Conservation (phyloP, 352 stramenopile genomes). For the Phytophthora syringae region DNA sequence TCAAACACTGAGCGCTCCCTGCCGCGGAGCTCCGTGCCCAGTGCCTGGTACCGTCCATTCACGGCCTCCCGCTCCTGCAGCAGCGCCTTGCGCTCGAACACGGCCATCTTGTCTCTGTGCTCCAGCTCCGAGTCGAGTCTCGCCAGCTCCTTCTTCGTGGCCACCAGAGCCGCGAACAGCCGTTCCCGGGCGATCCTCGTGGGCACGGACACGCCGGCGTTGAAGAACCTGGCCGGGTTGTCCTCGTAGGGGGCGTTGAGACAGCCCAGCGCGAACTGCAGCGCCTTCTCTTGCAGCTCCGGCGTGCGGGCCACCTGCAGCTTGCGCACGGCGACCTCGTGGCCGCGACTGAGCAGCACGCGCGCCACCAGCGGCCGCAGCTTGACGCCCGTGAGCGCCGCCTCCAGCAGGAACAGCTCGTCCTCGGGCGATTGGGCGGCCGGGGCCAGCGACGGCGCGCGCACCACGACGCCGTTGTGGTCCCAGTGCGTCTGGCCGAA, state of each 20-base stretch:
- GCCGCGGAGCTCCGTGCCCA: constrained; percentile 62
- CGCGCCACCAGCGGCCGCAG: constrained; percentile 81
- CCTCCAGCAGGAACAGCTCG: constrained; percentile 78
- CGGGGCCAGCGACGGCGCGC: constrained; percentile 37
- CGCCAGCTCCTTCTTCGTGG: constrained; percentile 68
- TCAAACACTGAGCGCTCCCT: constrained; percentile 84
- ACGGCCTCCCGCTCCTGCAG: constrained; percentile 54
- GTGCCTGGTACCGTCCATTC: constrained; percentile 57
- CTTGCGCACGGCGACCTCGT: constrained; percentile 75
- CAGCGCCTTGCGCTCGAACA: constrained; percentile 80
- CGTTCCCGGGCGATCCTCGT: constrained; percentile 74
- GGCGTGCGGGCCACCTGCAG: constrained; percentile 70
- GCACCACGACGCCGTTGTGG: constrained; percentile 85
- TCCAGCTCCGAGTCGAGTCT: constrained; percentile 67
- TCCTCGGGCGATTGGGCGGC: constrained; percentile 28
- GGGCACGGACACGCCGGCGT: constrained; percentile 75
- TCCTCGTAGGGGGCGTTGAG: constrained; percentile 84
- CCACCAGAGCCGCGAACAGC: constrained; percentile 73
- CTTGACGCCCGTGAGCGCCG: constrained; percentile 83
- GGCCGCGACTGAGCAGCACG: constrained; percentile 69
- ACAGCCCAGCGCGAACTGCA: constrained; percentile 65
- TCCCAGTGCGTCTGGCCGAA: constrained; percentile 86
- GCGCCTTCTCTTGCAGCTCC: constrained; percentile 64
- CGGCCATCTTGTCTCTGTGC: constrained; percentile 72
- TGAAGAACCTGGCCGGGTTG: constrained; percentile 74